Evolutionary conservation across 2,329 filamentous ascomycete genomes (phyloP), one percentile per base, ranked within the genome.

Genomic region (Trichoderma sp.): DNA sequence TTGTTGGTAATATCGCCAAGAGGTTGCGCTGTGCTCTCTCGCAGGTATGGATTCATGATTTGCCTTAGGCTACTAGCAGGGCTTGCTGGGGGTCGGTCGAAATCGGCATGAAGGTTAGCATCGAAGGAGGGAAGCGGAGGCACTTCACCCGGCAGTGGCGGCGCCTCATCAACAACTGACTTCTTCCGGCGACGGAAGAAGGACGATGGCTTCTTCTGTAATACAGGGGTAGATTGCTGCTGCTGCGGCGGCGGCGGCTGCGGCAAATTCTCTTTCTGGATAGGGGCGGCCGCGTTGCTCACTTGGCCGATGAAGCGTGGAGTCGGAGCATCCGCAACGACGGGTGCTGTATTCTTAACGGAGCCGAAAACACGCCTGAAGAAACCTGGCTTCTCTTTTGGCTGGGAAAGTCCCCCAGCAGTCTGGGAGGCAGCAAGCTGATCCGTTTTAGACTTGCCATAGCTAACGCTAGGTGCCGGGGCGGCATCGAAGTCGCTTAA

Each of bases 131-230:
- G 81, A 65, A 84, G 75, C 1, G 83, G 82, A 7, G 82, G 80
- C 47, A 81, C 81, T 76, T 81, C 83, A 73, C 79, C 85, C 72
- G 81, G 86, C 34, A 91, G 81, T 9, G 91, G 90, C 39, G 92
- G 90, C 51, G 87, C 87, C 26, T 89, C 86, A 74, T 97, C 94
- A 15, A 90, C 88, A 39, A 94, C 82, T 6, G 95, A 97, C 87
- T 95, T 97, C 88, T 98, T 98, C 74, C 95, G 89, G 73, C 96
- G 88, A 74, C 96, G 89, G 83, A 98, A 98, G 83, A 99, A 98
- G 0, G 94, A 95, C 1, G 95, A 97, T 4, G 93, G 89, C 81
- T 98, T 98, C 85, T 98, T 98, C 77, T 93, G 92, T 66, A 98
- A 83, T 24, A 84, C 82, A 71, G 86, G 84, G 18, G 84, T 84